Base-by-base conservation (phyloP, 2,329 filamentous ascomycete species). In the Gnomoniopsis sp. region DNA sequence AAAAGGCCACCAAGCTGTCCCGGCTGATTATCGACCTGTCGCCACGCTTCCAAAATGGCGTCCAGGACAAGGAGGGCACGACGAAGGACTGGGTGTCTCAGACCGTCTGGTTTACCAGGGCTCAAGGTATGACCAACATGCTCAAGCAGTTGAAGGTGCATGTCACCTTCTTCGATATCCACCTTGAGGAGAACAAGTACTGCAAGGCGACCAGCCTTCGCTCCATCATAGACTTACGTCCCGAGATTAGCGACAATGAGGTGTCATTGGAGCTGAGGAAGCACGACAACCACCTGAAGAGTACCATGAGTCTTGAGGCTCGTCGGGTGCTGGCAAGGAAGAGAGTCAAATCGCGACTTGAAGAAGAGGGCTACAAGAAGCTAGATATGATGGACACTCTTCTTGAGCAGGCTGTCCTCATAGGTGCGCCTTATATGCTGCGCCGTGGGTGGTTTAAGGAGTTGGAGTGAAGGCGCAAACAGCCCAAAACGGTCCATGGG, bases 1-100 rank as follows among this genome's bases (percentile, higher is more conserved):
- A 47, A 17, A 61, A 54, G 1, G 23, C 30, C 50, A 57, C 65
- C 19, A 68, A 68, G 49, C 66, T 82, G 3, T 70, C 75, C 57
- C 79, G 72, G 1, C 65, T 83, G 23, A 75, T 71, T 3, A 67
- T 82, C 49, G 71, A 77, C 36, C 64, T 81, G 11, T 58, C 59
- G 21, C 49, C 69, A 69, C 17, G 75, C 75, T 10, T 4, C 6
- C n/a, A 57, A 17, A 4, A 30, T 4, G 26, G 26, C 26, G 8
- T 30, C 8, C 15, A 53, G 49, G 48, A 23, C 6, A 19, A 55
- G 10, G 34, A 49, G 6, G 49, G 11, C 41, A 55, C 3, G 33
- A 55, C 15, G 11, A 38, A 34, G 7, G 22, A 43, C 3, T 64
- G 61, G 30, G 62, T 50, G 52, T 59, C 43, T 23, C 23, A 51